These are phyloP conservation scores for Pseudocercospora vitis DNA, from an alignment of 2,329 filamentous ascomycete species.

Conservation along the genomic window DNA sequence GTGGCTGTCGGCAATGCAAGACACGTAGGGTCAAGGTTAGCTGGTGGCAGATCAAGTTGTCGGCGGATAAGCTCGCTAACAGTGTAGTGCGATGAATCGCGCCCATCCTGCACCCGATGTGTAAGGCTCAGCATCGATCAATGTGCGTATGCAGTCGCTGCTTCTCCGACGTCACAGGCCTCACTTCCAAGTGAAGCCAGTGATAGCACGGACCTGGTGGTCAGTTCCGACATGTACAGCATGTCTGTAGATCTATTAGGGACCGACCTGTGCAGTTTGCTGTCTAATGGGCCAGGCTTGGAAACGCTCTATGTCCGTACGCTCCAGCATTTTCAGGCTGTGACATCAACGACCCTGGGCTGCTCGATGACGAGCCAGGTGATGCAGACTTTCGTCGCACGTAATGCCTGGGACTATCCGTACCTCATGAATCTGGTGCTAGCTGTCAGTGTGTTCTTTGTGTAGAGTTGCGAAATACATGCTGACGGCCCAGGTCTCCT, in stretches of 20 bases:
- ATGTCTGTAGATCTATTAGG: conserved; percentile 17
- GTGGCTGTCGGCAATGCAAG: conserved; percentile 15
- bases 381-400: conserved; percentile 22
- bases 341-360: conserved; percentile 23
- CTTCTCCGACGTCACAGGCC: not conserved
- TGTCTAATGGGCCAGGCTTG: not conserved
- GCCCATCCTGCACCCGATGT: conserved; percentile 20
- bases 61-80: not conserved
- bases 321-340: conserved; percentile 25
- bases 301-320: conserved; percentile 10
- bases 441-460: conserved; percentile 23
- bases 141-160: conserved; percentile 13
- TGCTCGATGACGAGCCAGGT: conserved; percentile 10
- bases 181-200: not conserved
- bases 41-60: too few relatives aligned
- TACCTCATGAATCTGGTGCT: conserved; percentile 29
- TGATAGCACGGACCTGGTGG: not conserved
- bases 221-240: conserved; percentile 10
- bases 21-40: conserved; percentile 13
- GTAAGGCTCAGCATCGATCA: not conserved
- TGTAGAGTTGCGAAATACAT: not conserved
- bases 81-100: not conserved
- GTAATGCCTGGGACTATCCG: conserved; percentile 22
- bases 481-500: not conserved
- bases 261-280: conserved; percentile 14